Evolutionary conservation across 2,329 filamentous ascomycete species (phyloP), one percentile per base, ranked within the genome.

Genomic region (Aspergillus uvarum): DNA sequence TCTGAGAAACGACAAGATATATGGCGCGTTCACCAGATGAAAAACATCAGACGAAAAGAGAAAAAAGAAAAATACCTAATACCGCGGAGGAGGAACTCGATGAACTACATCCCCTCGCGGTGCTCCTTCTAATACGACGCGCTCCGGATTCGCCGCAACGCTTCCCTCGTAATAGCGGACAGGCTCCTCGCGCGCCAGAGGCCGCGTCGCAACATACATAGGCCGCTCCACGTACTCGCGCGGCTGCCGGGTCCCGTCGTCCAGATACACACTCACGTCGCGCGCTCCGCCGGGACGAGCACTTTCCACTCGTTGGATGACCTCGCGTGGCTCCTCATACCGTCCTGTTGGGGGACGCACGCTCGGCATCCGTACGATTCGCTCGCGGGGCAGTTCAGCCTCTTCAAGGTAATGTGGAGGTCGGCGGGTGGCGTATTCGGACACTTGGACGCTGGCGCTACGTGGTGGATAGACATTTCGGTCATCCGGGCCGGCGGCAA

Each of bases 331-430:
- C 53, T 79, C 77, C 49, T 80, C 77, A 61, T 82, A 82, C 58
- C 77, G 74, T 26, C 74, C 61, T 16, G 70, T 61, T n/a, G 77
- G 74, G 21, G 87, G 86, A 51, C 86, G 82, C 35, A 85, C 82
- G 70, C 87, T 89, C 7, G 83, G 71, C 32, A 85, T 79, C 59
- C 87, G 79, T 47, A 82, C 68, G 47, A 83, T 69, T 63, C 86
- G 85, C 59, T 87, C 85, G 38, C 82, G 78, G 3, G 82, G 76
- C 81, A 84, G 42, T 81, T 84, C 63, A 76, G 88, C 84, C 69
- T 94, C 90, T 67, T 92, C 92, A 48, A 44, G 38, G 38, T 44
- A 44, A 16, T 16, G 80, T 7, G 75, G 67, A 24, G 71, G 63
- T 44, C 68, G 76, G 16, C 73, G 72, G 32, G 70, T 63, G 29